Percentiles rank a stretch among this genome's conserved stretches.
Evolutionary conservation across 2,329 filamentous ascomycete species (phyloP).

Genomic region (Leptographium lundbergii): DNA sequence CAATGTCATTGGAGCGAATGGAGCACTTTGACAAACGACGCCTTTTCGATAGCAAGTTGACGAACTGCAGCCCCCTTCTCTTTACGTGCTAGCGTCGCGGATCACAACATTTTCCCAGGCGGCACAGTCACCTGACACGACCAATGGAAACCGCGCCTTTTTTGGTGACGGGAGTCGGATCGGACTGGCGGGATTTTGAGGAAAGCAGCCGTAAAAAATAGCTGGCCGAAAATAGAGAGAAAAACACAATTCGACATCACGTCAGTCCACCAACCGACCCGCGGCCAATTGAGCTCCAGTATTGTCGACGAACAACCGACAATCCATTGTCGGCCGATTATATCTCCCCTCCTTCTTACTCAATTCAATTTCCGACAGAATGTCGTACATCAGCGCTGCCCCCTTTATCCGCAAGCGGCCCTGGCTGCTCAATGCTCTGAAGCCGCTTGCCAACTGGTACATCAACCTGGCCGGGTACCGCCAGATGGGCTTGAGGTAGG

Average conservation of each 20-base stretch:
- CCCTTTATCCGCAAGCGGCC: constrained; percentile 72
- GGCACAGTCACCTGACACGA: constrained; percentile 1
- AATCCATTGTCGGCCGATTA: background rate
- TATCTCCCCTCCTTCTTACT: background rate
- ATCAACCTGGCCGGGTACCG: constrained; percentile 54
- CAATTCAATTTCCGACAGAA: constrained; percentile 1
- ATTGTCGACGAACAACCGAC: background rate
- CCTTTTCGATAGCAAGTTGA: background rate
- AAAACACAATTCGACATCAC: background rate
- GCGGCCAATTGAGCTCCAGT: constrained; percentile 1
- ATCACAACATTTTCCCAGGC: background rate
- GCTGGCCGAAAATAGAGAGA: background rate
- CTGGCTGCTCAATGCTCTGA: constrained; percentile 69
- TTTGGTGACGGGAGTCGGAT: constrained; percentile 6
- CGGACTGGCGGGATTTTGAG: constrained; percentile 15
- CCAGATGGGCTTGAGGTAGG: constrained; percentile 14
- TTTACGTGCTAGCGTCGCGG: background rate
- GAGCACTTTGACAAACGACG: background rate
- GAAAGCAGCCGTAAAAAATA: constrained; percentile 6
- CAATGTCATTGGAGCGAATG: background rate
- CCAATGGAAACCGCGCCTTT: constrained; percentile 12
- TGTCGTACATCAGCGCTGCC: constrained; percentile 62
- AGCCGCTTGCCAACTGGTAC: constrained; percentile 82
- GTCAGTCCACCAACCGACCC: background rate
- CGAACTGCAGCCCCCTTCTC: background rate